phyloP scores from a whole-genome alignment of 2,329 filamentous ascomycete species.

The Cercospora janseana region DNA sequence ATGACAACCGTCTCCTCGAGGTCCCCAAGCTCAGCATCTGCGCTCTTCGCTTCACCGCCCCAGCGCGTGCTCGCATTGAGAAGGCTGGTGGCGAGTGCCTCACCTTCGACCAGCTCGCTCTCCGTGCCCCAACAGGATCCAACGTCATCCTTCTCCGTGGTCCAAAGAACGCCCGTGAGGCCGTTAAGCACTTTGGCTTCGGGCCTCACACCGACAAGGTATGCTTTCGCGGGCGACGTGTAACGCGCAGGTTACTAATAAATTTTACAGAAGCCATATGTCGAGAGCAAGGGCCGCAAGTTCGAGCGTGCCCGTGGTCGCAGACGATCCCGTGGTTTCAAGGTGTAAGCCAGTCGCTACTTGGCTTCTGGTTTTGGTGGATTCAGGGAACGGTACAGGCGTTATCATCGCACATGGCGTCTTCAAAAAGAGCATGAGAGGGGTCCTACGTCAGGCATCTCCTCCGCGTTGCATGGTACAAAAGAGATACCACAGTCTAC shows the following conservation, averaged over 20 bases:
- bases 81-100: conserved; percentile 93
- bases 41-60: conserved; percentile 93
- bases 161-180: conserved; percentile 97
- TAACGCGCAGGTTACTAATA: conserved; percentile 17
- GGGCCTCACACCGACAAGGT: conserved; percentile 98
- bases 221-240: conserved; percentile 35
- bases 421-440: conserved; percentile 20
- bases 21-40: conserved; percentile 92
- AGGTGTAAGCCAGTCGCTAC: conserved; percentile 70
- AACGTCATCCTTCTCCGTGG: conserved; percentile 97
- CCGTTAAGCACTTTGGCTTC: conserved; percentile 98
- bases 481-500: conserved; percentile 14
- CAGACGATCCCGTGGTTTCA: conserved; percentile 98
- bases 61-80: conserved; percentile 87
- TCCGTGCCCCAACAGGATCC: conserved; percentile 89
- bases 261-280: conserved; percentile 76
- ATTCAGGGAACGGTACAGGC: conserved; percentile 21
- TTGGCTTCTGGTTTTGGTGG: conserved; percentile 14
- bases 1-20: conserved; percentile 90
- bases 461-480: conserved; percentile 14
- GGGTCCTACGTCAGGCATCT: conserved; percentile 11
- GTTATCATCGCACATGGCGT: conserved; percentile 17
- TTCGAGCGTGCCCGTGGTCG: conserved; percentile 99
- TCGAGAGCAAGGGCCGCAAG: conserved; percentile 99
- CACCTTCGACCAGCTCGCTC: conserved; percentile 95